Base-by-base conservation (phyloP, 2,329 filamentous ascomycete genomes). In the Pseudocercospora crystallina region DNA sequence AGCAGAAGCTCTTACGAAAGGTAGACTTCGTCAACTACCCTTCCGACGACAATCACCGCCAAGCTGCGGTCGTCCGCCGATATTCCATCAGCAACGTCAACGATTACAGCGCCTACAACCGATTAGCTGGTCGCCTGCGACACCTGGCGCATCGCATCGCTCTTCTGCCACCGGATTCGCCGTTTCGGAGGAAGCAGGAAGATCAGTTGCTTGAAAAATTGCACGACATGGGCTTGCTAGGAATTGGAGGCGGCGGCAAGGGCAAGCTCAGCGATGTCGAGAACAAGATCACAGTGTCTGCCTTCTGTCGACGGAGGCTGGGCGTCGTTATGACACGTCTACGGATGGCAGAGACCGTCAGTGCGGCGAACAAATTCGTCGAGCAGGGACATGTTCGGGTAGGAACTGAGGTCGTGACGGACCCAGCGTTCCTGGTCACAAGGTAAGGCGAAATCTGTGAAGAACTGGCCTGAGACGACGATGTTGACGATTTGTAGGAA, bases 301-400 rank as follows among this genome's bases (percentile, higher is more conserved):
- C 91, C 1, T 90, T 99, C 70, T 92, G 90, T 57, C 78, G 94
- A 53, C 76, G 94, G 51, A 76, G 94, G 39, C 75, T 99, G 58
- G 89, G 89, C 0, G 89, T 99, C 11, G 82, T 99, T 39, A 95
- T 96, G 90, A 92, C 89, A 9, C 78, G 91, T 53, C 76, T 94
- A 64, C 80, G 87, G 59, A 97, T 99, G 94, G 88, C 91, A 33
- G 89, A 96, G 76, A 92, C 85, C 46, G 85, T 97, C 34, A 86
- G 88, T 68, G 87, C 89, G 31, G 76, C 75, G 3, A 88, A 84
- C 7, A 90, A 89, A 62, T 87, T 96, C 71, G 87, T 97, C 51
- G 92, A 97, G 76, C 90, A 96, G 67, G 92, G 92, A 5, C 91
- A 96, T 69, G 51, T 97, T 3, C 80, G 92, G 41, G 90, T 96